Base-by-base conservation (phyloP, 257 asterid species). In the Linaria vulgaris region DNA sequence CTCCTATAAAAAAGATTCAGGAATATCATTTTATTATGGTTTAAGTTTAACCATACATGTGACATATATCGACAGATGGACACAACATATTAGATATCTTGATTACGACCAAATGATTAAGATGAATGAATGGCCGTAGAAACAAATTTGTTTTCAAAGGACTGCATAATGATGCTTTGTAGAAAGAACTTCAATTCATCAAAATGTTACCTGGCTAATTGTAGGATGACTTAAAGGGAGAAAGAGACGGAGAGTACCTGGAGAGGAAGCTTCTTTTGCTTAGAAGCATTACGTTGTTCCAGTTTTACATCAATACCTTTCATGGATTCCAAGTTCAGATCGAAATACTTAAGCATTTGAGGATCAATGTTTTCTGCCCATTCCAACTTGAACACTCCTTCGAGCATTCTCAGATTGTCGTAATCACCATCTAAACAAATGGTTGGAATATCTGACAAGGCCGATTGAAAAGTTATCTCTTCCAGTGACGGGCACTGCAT, bases 371-470 rank as follows among this genome's bases (percentile, higher is more conserved):
- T 66, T 31, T 30, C 56, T 24, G 41, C 20, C 30, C 47, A 0
- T 65, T 59, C 61, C 59, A 68, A 60, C 66, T 52, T 69, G 45
- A 49, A 69, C 17, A 21, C 39, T 38, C 73, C 73, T 7, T 60
- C 45, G 31, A 69, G 50, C 48, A 34, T 22, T 12, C 27, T 52
- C 59, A 22, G 48, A 57, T 43, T 48, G 58, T 23, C 24, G 16
- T 61, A 17, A 56, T 21, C 38, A 55, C 17, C 3, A 69, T 25
- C 38, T 49, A 10, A 34, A 59, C 16, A 52, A 39, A 47, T 47
- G n/a, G 0, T 3, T n/a, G 22, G 63, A 17, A 49, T 15, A 38
- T 17, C 24, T 11, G 51, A 52, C 48, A 56, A 51, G 19, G 15
- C 45, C 16, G 74, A 52, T 43, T 31, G 39, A 61, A 30, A 50